phyloP scores from a whole-genome alignment of 495 filamentous ascomycete genomes.

The Wilcoxina mikolae region DNA sequence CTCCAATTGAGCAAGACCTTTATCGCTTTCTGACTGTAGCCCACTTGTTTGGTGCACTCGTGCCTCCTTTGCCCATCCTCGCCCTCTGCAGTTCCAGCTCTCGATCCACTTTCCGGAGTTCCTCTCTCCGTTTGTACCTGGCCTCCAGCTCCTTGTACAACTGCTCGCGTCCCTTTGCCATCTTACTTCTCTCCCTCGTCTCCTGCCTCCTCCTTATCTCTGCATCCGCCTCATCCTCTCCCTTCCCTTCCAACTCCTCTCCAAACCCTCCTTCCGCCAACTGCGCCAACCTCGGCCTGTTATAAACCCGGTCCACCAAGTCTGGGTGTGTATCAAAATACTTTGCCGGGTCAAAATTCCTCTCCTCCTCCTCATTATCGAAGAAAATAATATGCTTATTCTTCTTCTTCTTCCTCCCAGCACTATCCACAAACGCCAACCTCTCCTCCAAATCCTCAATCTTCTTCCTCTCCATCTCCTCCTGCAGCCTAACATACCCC shows the following conservation, averaged over 20 bases:
- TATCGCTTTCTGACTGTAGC: constrained; percentile 22
- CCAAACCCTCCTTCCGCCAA: constrained; percentile 8
- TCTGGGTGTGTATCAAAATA: constrained; percentile 30
- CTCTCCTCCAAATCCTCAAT: constrained; percentile 31
- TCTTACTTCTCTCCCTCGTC: constrained; percentile 34
- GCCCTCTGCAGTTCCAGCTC: constrained; percentile 62
- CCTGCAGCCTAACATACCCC: constrained; percentile 63
- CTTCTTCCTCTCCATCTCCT: constrained; percentile 44
- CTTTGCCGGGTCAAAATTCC: constrained; percentile 28
- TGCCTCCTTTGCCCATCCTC: constrained; percentile 54
- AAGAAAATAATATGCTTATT: constrained; percentile 29
- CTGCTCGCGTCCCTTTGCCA: constrained; percentile 36
- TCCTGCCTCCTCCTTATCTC: constrained; percentile 34
- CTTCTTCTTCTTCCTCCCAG: constrained; percentile 3
- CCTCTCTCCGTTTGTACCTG: constrained; percentile 51
- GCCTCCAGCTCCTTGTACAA: constrained; percentile 44
- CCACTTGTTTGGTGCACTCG: constrained; percentile 23
- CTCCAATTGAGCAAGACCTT: not conserved
- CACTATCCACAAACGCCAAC: not conserved
- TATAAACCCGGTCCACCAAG: constrained; percentile 24
- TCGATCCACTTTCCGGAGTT: constrained; percentile 56
- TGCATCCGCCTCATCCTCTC: constrained; percentile 13
- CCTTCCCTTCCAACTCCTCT: constrained; percentile 10
- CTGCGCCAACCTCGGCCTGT: constrained; percentile 23
- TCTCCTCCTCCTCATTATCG: constrained; percentile 33